These are phyloP conservation scores for Fistulinella cinereoalba DNA, from an alignment of 1,284 basidiomycete genomes.

Conservation along the genomic window DNA sequence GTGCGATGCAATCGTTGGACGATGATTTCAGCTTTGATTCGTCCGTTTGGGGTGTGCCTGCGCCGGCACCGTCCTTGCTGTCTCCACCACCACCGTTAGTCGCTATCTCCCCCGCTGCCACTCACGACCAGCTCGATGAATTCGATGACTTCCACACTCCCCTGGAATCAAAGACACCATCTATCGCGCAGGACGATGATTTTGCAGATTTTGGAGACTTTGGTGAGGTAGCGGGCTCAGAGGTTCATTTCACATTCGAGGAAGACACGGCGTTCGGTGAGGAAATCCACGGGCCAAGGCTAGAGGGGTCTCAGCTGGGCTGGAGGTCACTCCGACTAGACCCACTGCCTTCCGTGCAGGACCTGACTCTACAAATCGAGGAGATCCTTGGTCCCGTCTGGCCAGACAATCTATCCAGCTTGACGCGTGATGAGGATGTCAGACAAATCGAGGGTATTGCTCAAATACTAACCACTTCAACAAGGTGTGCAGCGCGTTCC, in stretches of 20 bases:
- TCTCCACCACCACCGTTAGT: constrained; percentile 26
- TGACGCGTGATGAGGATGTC: constrained; percentile 69
- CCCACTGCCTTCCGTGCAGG: constrained; percentile 56
- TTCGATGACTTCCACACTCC: constrained; percentile 69
- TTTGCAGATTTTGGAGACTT: constrained; percentile 89
- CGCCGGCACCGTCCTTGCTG: constrained; percentile 38
- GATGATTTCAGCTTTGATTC: constrained; percentile 70
- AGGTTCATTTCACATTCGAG: constrained; percentile 36
- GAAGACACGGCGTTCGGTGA: constrained; percentile 44
- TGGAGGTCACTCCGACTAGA: constrained; percentile 67
- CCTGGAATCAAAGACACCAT: constrained; percentile 39
- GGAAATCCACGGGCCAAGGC: constrained; percentile 36
- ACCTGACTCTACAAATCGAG: constrained; percentile 61
- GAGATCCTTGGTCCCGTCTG: constrained; percentile 67
- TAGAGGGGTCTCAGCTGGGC: constrained; percentile 41
- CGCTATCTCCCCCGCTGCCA: constrained; percentile 30
- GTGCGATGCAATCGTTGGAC: constrained; percentile 48
- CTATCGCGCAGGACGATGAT: constrained; percentile 58
- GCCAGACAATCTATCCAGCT: constrained; percentile 47
- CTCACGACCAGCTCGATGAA: constrained; percentile 57
- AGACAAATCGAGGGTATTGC: constrained; percentile 76
- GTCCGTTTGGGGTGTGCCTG: constrained; percentile 63
- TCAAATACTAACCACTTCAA: constrained; percentile 71
- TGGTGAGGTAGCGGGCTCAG: constrained; percentile 56
- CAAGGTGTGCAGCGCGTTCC: constrained; percentile 54